These are phyloP conservation scores for Corinectria fuckeliana DNA, from an alignment of 2,329 filamentous ascomycete species.

Conservation along the genomic window DNA sequence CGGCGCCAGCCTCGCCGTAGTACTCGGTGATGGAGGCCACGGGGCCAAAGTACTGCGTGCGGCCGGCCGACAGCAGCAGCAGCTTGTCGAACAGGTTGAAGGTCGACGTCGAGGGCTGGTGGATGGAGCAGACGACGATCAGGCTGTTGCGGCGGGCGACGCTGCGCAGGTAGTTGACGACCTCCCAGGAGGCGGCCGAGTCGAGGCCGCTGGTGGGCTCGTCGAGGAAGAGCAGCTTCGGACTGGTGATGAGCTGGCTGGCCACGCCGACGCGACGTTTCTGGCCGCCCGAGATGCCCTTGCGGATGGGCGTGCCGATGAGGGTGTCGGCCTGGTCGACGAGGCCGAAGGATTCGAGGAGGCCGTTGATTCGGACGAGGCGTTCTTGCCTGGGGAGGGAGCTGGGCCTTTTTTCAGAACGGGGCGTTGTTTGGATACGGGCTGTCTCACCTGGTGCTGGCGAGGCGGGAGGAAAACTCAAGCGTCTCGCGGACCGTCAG, in stretches of 20 bases:
- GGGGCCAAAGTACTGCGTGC: slow-evolving; percentile 75
- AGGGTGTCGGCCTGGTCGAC: slow-evolving; percentile 71
- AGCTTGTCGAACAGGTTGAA: slow-evolving; percentile 84
- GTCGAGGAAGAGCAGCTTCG: slow-evolving; percentile 82
- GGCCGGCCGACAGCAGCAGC: slow-evolving; percentile 73
- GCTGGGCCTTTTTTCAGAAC: slow-evolving; percentile 28
- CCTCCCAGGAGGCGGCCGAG: slow-evolving; percentile 76
- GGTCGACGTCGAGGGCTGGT: slow-evolving; percentile 82
- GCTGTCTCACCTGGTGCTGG: slow-evolving; percentile 54
- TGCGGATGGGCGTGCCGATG: slow-evolving; percentile 81
- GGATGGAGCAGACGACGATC: slow-evolving; percentile 82
- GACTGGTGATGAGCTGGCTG: slow-evolving; percentile 80
- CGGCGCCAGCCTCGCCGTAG: slow-evolving; percentile 65
- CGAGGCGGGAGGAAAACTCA: slow-evolving; percentile 77
- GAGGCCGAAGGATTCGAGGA: slow-evolving; percentile 78
- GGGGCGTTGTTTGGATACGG: not conserved
- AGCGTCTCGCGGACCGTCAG: slow-evolving; percentile 83
- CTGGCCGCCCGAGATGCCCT: slow-evolving; percentile 85
- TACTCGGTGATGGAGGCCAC: slow-evolving; percentile 64
- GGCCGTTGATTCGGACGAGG: slow-evolving; percentile 65
- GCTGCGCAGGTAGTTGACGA: slow-evolving; percentile 73
- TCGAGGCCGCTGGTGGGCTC: slow-evolving; percentile 87
- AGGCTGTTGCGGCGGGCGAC: slow-evolving; percentile 73
- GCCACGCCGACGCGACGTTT: slow-evolving; percentile 82
- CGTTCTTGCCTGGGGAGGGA: slow-evolving; percentile 59